Percentiles rank a stretch among this genome's conserved stretches.
These are phyloP conservation scores for Solanum ossicruentum DNA, from an alignment of 257 asterid species.

Conservation along the genomic window DNA sequence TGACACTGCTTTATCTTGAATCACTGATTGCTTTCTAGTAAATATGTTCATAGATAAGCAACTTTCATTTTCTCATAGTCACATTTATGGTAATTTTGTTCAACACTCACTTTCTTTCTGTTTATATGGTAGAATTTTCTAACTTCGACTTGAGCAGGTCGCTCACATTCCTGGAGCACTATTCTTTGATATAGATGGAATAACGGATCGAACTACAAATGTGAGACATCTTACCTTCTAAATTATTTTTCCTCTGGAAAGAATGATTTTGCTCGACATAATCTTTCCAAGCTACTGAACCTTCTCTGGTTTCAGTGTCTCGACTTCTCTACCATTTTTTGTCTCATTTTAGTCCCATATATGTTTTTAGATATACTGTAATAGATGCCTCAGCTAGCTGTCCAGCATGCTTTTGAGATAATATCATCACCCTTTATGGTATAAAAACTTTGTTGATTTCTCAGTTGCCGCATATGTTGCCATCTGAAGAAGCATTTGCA, in stretches of 20 bases:
- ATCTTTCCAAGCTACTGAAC: not conserved
- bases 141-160: conserved; percentile 34
- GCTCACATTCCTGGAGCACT: conserved; percentile 96
- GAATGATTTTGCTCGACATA: not conserved
- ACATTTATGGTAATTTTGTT: not conserved
- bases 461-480: conserved; percentile 98
- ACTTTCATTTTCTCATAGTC: not conserved
- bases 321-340: not conserved
- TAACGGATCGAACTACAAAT: conserved; percentile 64
- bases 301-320: not conserved
- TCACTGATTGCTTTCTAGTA: not conserved
- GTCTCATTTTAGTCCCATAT: not conserved
- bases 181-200: conserved; percentile 81
- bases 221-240: conserved; percentile 28
- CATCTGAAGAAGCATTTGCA: conserved; percentile 91
- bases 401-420: not conserved
- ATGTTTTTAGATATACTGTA: not conserved
- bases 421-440: not conserved
- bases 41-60: not conserved
- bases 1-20: not conserved
- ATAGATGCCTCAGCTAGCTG: not conserved
- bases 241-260: not conserved
- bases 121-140: not conserved
- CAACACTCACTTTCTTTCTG: not conserved
- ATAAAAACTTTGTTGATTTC: conserved; percentile 7